Evolutionary conservation across 179 eudicot genomes (phyloP), one percentile per base, ranked within the genome.

Genomic region (Vitellaria paradoxa): DNA sequence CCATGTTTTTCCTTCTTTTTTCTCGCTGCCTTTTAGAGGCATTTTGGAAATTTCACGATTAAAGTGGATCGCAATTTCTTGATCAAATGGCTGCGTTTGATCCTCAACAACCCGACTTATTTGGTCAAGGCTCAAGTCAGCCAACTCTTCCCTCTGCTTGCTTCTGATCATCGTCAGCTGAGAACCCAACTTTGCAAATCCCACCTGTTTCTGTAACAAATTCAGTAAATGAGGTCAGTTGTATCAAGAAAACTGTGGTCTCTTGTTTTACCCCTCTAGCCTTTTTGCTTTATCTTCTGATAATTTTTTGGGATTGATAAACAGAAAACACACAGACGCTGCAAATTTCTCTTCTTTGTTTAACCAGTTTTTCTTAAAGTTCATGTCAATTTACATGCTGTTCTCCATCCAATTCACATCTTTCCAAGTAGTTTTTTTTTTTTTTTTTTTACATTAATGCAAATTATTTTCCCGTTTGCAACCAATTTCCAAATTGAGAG

Each of bases 381-480:
- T 37, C 26, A 18, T 72, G 9, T 72, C 17, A 14, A 55, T 23
- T 18, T 30, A 40, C 9, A n/a, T 14, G 62, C 10, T 71, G 13
- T 72, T 57, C 13, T 56, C n/a, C 60, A 55, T 55, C 47, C 15
- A 70, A 52, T 26, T 14, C 14, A 2, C 13, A 12, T 30, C 24
- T 12, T 21, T 21, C 14, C 69, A 37, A 20, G 15, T 65, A 15
- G 20, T 56, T 52, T n/a, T n/a, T n/a, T n/a, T n/a, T n/a, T n/a
- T n/a, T n/a, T n/a, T n/a, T n/a, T n/a, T n/a, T n/a, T 18, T 14
- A 30, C 75, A 72, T 26, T 12, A 53, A 55, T 47, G 45, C 3
- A 72, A 72, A 18, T 70, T 72, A 47, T 5, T 49, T 72, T 72
- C 50, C 76, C 20, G 20, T 73, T 11, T 13, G 65, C 76, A 42